Base-by-base conservation (phyloP, 768 basidiomycete genomes). In the Scleroderma citrinum region DNA sequence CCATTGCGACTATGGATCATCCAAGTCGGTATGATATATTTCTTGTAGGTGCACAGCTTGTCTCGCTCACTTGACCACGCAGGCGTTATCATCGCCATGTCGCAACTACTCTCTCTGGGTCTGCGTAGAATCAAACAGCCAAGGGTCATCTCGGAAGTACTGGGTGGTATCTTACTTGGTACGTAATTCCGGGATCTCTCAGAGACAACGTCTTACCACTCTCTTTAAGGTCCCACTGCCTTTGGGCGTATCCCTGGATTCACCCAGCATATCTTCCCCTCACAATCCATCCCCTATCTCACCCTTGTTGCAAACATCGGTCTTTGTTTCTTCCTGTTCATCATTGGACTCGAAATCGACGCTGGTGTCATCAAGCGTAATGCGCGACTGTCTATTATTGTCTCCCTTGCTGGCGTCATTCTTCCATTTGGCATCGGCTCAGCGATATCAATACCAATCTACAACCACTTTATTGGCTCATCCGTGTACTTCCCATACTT, bases 311-410 rank as follows among this genome's bases (percentile, higher is more conserved):
- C 95, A 17, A 92, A 87, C 59, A 87, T 99, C 54, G 95, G 90
- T 1, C 76, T 91, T 7, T 85, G 83, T 54, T 79, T 93, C 40
- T 93, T 91, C 70, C 78, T 97, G 11, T 97, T 97, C 72, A 80
- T 97, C 52, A 85, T 97, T 31, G 95, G 95, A 1, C 81, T 95
- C 17, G 89, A 92, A 69, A 93, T 96, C 49, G 96, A 98, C 55
- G 70, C 78, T 0, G 71, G 72, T 3, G 71, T 96, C 51, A 86
- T 98, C 65, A 83, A 77, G 58, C 82, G 85, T 21, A 88, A 87
- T 73, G 81, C 76, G 0, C 75, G 81, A 3, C 67, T 83, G 2
- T 86, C 86, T 1, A 64, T 74, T 1, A 74, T 77, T 0, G 82
- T 98, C 38, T 83, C 91, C 1, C 59, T 87, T 0, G 85, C 83